A percentile compares a stretch with the other conserved stretches of the same genome.
phyloP scores from a whole-genome alignment of 257 asterid genomes.

The Plantago elongata region DNA sequence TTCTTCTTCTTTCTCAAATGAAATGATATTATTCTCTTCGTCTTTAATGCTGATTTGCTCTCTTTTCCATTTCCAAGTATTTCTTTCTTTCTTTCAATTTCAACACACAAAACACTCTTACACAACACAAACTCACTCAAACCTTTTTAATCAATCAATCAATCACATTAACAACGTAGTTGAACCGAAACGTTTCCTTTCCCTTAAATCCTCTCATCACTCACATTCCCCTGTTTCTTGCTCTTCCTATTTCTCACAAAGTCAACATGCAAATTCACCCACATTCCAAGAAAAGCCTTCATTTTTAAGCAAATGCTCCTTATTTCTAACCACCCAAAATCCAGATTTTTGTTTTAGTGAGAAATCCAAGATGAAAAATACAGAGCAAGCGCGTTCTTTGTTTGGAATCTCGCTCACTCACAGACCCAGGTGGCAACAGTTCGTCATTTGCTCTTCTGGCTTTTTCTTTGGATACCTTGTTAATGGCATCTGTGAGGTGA shows the following conservation, averaged over 20 bases:
- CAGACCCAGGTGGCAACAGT: conserved; percentile 85
- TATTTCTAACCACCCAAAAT: neutral
- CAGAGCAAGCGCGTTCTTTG: conserved; percentile 63
- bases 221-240: conserved; percentile 15
- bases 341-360: neutral
- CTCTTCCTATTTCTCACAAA: conserved; percentile 13
- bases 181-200: conserved; percentile 41
- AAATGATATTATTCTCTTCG: too few relatives aligned
- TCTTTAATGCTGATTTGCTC: too few relatives aligned
- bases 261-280: conserved; percentile 44
- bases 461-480: conserved; percentile 92
- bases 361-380: conserved; percentile 52
- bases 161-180: conserved; percentile 27
- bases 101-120: neutral
- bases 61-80: too few relatives aligned
- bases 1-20: too few relatives aligned
- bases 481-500: conserved; percentile 89
- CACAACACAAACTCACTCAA: too few relatives aligned
- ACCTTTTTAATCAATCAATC: too few relatives aligned
- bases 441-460: conserved; percentile 78
- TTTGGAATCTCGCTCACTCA: conserved; percentile 72
- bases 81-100: too few relatives aligned
- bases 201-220: conserved; percentile 19
- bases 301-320: conserved; percentile 26
- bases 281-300: conserved; percentile 6